Evolutionary conservation across 192 early-diverging fungal genomes (phyloP).

Genomic region (Mortierella hygrophila): DNA sequence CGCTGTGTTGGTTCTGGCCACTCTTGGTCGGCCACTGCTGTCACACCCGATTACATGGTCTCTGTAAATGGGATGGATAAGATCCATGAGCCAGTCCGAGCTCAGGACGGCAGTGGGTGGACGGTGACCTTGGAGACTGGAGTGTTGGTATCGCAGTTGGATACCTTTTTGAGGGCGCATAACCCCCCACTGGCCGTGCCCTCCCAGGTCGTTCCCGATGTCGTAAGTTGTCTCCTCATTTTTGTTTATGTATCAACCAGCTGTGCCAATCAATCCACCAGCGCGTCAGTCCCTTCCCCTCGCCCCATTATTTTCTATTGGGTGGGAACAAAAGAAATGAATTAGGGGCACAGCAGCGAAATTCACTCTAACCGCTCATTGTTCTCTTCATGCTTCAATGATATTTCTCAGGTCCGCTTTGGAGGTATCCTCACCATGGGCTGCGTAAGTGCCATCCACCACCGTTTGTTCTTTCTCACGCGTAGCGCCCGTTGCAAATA

Average conservation of each 20-base stretch:
- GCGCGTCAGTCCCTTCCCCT: not conserved
- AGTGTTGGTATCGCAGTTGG: conserved; percentile 35
- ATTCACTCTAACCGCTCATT: not conserved
- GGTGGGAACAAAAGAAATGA: not conserved
- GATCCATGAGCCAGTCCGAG: conserved; percentile 19
- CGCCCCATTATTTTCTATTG: not conserved
- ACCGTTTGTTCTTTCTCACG: not conserved
- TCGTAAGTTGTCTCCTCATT: conserved; percentile 7
- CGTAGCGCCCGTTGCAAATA: too few species aligned
- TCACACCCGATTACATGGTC: conserved; percentile 51
- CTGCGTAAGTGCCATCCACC: conserved; percentile 17
- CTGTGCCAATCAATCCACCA: too few species aligned
- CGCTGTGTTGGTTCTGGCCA: conserved; percentile 54
- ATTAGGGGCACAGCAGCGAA: not conserved
- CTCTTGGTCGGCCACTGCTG: conserved; percentile 15
- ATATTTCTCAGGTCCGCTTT: conserved; percentile 27
- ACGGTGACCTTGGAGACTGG: conserved; percentile 55
- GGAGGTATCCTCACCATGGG: conserved; percentile 48
- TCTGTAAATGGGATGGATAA: conserved; percentile 36
- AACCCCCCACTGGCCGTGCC: conserved; percentile 45
- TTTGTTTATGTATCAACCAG: not conserved
- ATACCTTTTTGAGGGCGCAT: conserved; percentile 29
- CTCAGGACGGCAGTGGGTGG: conserved; percentile 11
- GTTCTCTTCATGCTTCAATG: not conserved
- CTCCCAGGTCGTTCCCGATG: conserved; percentile 26